These are phyloP conservation scores for Fusarium continuum DNA, from an alignment of 2,329 filamentous ascomycete genomes.

Conservation along the genomic window DNA sequence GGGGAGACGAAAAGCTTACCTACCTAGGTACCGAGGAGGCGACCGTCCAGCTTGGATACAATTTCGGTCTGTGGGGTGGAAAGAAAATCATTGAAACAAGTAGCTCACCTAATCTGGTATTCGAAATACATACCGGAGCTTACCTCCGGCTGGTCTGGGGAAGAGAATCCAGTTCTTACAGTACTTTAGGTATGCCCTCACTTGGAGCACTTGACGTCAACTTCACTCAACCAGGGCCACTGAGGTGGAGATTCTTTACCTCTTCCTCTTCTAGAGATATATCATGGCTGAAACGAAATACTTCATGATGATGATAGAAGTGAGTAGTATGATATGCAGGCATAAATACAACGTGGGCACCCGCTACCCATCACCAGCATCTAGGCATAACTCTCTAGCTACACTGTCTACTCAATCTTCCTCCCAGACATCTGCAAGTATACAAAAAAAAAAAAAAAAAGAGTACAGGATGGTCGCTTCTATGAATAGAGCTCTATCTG, in stretches of 20 bases:
- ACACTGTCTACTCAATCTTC: not conserved
- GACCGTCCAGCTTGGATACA: not conserved
- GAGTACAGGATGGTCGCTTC: not conserved
- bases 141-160: constrained; percentile 20
- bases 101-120: not conserved
- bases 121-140: constrained; percentile 11
- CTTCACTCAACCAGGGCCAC: not conserved
- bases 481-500: not conserved
- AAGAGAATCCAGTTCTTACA: not conserved
- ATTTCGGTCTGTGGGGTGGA: not conserved
- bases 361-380: not conserved
- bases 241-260: constrained; percentile 3
- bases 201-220: constrained; percentile 30
- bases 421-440: not conserved
- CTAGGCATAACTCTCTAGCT: not conserved
- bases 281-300: not conserved
- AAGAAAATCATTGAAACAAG: not conserved
- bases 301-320: constrained; percentile 6
- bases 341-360: not conserved
- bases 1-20: constrained; percentile 3
- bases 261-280: not conserved
- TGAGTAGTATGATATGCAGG: not conserved
- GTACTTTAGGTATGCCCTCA: constrained; percentile 19
- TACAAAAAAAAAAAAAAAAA: too few relatives aligned
- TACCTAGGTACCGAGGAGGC: too few relatives aligned